Conservation (phyloP, 148 eudicot genomes). For the Spergularia marina region DNA sequence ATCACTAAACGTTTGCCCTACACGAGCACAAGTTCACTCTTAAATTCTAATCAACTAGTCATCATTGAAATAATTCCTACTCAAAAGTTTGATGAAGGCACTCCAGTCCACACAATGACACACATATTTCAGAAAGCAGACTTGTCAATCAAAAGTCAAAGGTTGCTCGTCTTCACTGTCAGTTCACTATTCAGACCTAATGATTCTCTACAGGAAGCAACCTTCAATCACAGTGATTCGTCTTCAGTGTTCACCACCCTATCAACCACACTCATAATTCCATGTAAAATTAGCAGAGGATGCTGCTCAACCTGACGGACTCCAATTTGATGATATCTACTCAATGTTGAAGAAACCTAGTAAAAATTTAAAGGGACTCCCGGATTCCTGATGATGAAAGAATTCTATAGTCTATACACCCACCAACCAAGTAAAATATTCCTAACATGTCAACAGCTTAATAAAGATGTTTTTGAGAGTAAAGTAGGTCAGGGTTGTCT, state of each 20-base stretch:
- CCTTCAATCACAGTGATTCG: not conserved
- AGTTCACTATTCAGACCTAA: conserved; percentile 4
- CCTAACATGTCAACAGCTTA: not conserved
- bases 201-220: not conserved
- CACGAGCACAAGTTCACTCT: not conserved
- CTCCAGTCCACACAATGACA: not conserved
- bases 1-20: not conserved
- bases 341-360: not conserved
- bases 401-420: not conserved
- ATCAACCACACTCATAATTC: conserved; percentile 7
- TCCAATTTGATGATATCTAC: not conserved
- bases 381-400: not conserved
- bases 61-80: not conserved
- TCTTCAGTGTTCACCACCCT: not conserved
- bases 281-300: not conserved
- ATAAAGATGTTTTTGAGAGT: not conserved
- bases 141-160: not conserved
- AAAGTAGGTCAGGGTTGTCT: not conserved
- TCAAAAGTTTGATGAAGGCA: not conserved
- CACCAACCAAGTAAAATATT: not conserved
- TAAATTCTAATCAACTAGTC: not conserved
- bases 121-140: not conserved
- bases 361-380: not conserved
- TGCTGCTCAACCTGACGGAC: not conserved
- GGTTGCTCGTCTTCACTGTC: not conserved